phyloP scores from a whole-genome alignment of 83 land plant species.

The Larix sibirica region DNA sequence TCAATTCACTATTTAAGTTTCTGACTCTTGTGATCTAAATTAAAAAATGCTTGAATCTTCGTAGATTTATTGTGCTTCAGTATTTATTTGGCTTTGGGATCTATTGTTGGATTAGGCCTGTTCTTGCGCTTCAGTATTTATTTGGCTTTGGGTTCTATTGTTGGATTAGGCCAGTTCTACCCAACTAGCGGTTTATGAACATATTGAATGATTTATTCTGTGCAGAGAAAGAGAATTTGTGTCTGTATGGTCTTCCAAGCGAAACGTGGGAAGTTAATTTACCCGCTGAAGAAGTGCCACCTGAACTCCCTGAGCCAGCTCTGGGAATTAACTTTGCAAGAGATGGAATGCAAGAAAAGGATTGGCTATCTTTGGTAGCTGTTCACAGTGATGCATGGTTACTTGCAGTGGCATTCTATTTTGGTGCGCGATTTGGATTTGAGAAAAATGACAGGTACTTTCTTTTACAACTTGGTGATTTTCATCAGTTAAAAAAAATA shows the following conservation, averaged over 20 bases:
- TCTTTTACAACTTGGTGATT: too few relatives aligned
- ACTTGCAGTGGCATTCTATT: constrained; percentile 57
- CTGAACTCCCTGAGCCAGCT: constrained; percentile 73
- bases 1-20: too few relatives aligned
- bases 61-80: background rate
- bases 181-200: background rate
- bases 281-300: constrained; percentile 67
- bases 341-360: constrained; percentile 69
- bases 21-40: background rate
- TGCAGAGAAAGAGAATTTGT: constrained; percentile 63
- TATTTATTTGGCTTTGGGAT: background rate
- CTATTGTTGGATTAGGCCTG: too few relatives aligned
- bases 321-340: constrained; percentile 69
- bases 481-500: too few relatives aligned
- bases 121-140: background rate
- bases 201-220: background rate
- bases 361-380: constrained; percentile 66
- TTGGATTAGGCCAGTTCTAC: background rate
- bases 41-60: background rate
- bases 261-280: constrained; percentile 61
- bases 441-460: constrained; percentile 38
- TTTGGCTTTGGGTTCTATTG: background rate
- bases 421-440: constrained; percentile 46
- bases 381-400: constrained; percentile 74
- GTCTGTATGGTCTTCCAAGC: constrained; percentile 59